These are phyloP conservation scores for Backusella macrospora DNA, from an alignment of 192 early-diverging fungal species.

Conservation along the genomic window DNA sequence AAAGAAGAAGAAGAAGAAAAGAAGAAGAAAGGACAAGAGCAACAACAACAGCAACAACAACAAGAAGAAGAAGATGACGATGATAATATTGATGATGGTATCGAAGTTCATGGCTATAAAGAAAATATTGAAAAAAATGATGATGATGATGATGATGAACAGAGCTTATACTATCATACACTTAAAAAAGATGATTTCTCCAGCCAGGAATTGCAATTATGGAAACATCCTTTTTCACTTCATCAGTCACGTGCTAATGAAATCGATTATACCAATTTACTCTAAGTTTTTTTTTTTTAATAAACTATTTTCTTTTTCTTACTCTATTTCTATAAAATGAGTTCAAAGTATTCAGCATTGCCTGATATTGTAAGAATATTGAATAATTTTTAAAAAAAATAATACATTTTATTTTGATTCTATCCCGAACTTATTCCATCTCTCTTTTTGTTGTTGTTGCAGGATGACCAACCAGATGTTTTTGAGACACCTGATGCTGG, in stretches of 20 bases:
- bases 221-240: background rate
- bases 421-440: background rate
- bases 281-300: background rate
- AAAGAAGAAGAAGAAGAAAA: background rate
- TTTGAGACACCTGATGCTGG: constrained; percentile 76
- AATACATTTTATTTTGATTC: background rate
- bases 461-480: constrained; percentile 82
- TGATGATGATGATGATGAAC: background rate
- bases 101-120: background rate
- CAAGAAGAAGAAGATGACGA: background rate
- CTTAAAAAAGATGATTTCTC: background rate
- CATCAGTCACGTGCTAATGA: background rate
- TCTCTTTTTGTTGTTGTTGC: background rate
- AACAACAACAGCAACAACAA: background rate
- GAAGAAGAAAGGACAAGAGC: background rate
- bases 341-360: constrained; percentile 26
- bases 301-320: background rate
- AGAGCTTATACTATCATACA: background rate
- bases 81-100: background rate
- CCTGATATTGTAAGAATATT: constrained; percentile 27
- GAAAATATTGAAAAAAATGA: background rate
- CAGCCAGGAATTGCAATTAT: background rate
- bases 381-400: no score
- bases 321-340: constrained; percentile 7
- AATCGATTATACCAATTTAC: background rate